These are phyloP conservation scores for Tremella yokohamensis DNA, from an alignment of 768 basidiomycete species.

Conservation along the genomic window DNA sequence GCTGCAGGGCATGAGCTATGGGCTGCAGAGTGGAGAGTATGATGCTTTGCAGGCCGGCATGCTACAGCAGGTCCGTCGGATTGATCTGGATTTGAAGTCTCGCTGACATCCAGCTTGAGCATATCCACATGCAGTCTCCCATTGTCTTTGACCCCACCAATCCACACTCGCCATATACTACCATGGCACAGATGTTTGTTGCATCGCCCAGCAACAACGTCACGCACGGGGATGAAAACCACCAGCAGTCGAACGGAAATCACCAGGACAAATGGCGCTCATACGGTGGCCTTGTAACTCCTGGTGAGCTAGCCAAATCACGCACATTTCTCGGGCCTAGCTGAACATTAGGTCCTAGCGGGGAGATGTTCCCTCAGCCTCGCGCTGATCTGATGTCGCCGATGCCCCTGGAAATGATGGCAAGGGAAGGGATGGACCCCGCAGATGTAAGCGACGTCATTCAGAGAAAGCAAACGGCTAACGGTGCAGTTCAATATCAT, in stretches of 20 bases:
- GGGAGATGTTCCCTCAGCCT: constrained; percentile 34
- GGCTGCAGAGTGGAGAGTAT: constrained; percentile 7
- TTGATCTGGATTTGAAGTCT: neutral
- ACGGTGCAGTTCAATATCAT: constrained; percentile 47
- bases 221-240: constrained; percentile 7
- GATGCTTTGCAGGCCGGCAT: constrained; percentile 8
- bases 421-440: constrained; percentile 26
- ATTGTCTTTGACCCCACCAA: constrained; percentile 32
- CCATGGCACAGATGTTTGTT: constrained; percentile 35
- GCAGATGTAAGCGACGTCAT: constrained; percentile 35
- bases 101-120: constrained; percentile 36
- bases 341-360: constrained; percentile 24
- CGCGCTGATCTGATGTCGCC: constrained; percentile 44
- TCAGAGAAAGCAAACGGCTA: neutral
- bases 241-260: constrained; percentile 59
- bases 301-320: constrained; percentile 32
- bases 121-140: constrained; percentile 50
- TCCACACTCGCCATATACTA: constrained; percentile 22
- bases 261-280: constrained; percentile 40
- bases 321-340: neutral
- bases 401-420: constrained; percentile 39
- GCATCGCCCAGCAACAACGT: constrained; percentile 14
- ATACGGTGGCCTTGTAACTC: constrained; percentile 61
- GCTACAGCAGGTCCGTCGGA: constrained; percentile 4
- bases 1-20: neutral